Evolutionary conservation across 2,329 filamentous ascomycete species (phyloP), one percentile per base, ranked within the genome.

Genomic region (Mariannaea elegans): DNA sequence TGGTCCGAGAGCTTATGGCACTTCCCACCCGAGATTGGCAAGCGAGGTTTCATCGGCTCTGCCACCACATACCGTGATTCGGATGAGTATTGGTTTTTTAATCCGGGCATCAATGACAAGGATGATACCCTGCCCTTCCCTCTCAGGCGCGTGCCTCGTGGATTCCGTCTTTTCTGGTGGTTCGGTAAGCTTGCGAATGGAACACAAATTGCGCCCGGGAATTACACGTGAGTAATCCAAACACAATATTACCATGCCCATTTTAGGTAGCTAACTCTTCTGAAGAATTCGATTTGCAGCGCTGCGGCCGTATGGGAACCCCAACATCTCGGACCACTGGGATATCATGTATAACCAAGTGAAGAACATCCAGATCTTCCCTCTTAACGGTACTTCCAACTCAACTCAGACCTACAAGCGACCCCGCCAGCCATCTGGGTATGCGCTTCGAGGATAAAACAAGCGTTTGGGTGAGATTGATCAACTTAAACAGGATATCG

Each of bases 231-330:
- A 71, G 73, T 58, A 5, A n/a, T 14, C n/a, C n/a, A n/a, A n/a
- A n/a, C n/a, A n/a, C n/a, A n/a, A n/a, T n/a, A n/a, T n/a, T n/a
- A n/a, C n/a, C n/a, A n/a, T n/a, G n/a, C n/a, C n/a, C n/a, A n/a
- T n/a, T n/a, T n/a, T n/a, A n/a, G n/a, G n/a, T n/a, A n/a, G n/a
- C n/a, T n/a, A n/a, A n/a, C n/a, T n/a, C n/a, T n/a, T n/a, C n/a
- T n/a, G n/a, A n/a, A 77, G 77, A 6, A 76, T 80, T 67, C 77
- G 78, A 9, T 77, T 80, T 44, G 78, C 78, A 5, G 77, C 77
- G 0, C 64, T 81, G 14, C 71, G 75, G 31, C 77, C 78, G 1
- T 80, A 80, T 27, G 78, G 78, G 1, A 77, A 79, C 29, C 77
- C 75, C 0, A 66, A 73, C 6, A 72, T 78, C 10, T 73, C 78